Evolutionary conservation across 2,329 filamentous ascomycete genomes (phyloP), one percentile per base, ranked within the genome.

Genomic region (Neurospora sp.): DNA sequence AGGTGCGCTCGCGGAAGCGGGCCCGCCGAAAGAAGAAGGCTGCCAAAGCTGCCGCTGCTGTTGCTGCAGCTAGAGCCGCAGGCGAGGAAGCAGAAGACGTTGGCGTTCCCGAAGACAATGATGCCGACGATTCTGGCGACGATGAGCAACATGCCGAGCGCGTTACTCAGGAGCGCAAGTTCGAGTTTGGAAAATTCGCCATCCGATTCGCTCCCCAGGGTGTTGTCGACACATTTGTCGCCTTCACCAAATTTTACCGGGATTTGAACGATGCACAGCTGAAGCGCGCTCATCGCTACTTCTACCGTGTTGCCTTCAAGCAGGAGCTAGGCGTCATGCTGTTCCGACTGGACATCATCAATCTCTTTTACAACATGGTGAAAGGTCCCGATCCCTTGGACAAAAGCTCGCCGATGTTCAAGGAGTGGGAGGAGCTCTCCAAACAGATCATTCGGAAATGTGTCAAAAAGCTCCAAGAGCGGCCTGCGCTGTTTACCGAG

Each of bases 261-360:
- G 96, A 99, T 73, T 85, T 99, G 11, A 87, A 89, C 68, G 84
- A 89, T 2, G 84, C 89, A 43, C 96, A 99, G 78, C 83, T 98
- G 43, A 98, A 98, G 82, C 89, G 96, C 6, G 91, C 91, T 13
- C 96, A 98, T 81, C 91, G 96, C 7, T 99, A 95, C 79, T 94
- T 99, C 77, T 96, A 98, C 77, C 90, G 95, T 0, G 85, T 97
- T 11, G 93, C 93, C 0, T 98, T 98, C 84, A 99, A 98, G 81
- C 92, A 97, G 79, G 93, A 97, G 66, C 90, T 96, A 82, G 90
- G 90, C 70, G 90, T 97, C 28, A 87, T 97, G 82, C 84, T 99
- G 1, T 98, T 93, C 80, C 89, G 95, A 10, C 87, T 97, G 5
- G 96, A 98, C 78, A 97, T 97, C 42, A 88, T 99, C 66, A 89